Percentiles rank a stretch among this genome's conserved stretches.
Evolutionary conservation across 163 green algal genomes (phyloP).

Genomic region (Scenedesmus sp.): DNA sequence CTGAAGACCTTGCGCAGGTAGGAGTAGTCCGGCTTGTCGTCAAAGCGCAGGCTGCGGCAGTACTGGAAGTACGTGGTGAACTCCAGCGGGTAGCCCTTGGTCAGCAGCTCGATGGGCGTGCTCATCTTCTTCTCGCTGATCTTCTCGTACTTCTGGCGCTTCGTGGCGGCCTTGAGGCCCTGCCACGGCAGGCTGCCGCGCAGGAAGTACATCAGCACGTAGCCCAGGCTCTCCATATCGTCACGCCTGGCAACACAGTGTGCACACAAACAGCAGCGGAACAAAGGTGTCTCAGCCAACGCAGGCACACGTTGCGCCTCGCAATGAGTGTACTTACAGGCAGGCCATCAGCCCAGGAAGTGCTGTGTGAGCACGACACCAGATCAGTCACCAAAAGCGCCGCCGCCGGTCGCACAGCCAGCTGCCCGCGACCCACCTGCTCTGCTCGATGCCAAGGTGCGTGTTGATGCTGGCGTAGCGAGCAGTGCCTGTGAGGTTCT

Average conservation of each 20-base stretch:
- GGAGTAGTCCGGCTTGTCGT: slow-evolving; percentile 99
- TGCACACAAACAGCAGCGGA: background rate
- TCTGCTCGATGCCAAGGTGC: slow-evolving; percentile 99
- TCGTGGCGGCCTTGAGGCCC: slow-evolving; percentile 94
- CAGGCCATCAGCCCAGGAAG: too few species aligned
- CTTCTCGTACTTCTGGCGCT: slow-evolving; percentile 97
- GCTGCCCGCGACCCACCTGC: slow-evolving; percentile 36
- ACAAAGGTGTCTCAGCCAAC: background rate
- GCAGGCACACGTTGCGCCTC: too few species aligned
- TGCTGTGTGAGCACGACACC: too few species aligned
- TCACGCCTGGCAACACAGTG: slow-evolving; percentile 76
- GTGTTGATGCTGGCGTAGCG: slow-evolving; percentile 99
- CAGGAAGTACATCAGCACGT: slow-evolving; percentile 99
- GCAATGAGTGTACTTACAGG: too few species aligned
- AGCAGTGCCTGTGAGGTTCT: slow-evolving; percentile 96
- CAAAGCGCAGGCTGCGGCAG: slow-evolving; percentile 94
- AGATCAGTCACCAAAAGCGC: too few species aligned
- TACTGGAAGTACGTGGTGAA: slow-evolving; percentile 99
- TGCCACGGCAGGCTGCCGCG: slow-evolving; percentile 98
- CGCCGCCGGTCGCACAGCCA: slow-evolving; percentile 52
- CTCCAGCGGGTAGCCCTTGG: slow-evolving; percentile 91
- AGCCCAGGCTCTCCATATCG: slow-evolving; percentile 97
- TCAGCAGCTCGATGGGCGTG: slow-evolving; percentile 92
- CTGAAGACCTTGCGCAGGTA: slow-evolving; percentile 98
- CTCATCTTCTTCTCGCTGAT: slow-evolving; percentile 99